Evolutionary conservation across 1,139 yeast genomes (phyloP).

Genomic region (Arxiozyma slooffiae): DNA sequence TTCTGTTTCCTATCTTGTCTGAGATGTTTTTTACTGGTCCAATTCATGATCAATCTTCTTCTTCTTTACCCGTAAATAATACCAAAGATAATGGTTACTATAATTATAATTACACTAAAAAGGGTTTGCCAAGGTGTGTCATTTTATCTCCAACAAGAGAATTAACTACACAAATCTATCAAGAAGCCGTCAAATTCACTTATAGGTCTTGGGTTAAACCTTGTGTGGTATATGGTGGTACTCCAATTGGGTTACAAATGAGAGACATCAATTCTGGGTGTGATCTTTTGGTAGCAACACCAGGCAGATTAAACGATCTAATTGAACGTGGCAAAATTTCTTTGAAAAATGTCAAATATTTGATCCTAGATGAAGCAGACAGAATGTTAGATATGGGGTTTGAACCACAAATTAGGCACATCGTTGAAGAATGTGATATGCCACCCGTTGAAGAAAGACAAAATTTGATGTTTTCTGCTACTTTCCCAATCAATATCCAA

Average conservation of each 20-base stretch:
- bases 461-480: constrained; percentile 95
- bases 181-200: constrained; percentile 88
- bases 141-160: constrained; percentile 98
- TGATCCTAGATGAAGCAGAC: constrained; percentile 96
- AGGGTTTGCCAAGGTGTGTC: constrained; percentile 85
- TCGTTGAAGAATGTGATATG: constrained; percentile 95
- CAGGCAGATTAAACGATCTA: constrained; percentile 94
- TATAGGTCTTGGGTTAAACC: constrained; percentile 98
- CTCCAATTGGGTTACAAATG: constrained; percentile 79
- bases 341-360: constrained; percentile 74
- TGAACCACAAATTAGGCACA: constrained; percentile 97
- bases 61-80: constrained; percentile 32
- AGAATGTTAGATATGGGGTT: constrained; percentile 99
- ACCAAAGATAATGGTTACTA: too few species aligned
- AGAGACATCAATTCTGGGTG: constrained; percentile 87
- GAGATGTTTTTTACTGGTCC: constrained; percentile 87
- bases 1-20: constrained; percentile 90
- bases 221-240: constrained; percentile 96
- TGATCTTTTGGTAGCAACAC: constrained; percentile 91
- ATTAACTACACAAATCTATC: constrained; percentile 89
- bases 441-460: constrained; percentile 83
- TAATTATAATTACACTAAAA: constrained; percentile 45
- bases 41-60: constrained; percentile 33
- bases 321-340: constrained; percentile 91
- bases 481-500: constrained; percentile 96